These are phyloP conservation scores for Barnettozyma botsteinii DNA, from an alignment of 805 yeast species.

Conservation along the genomic window DNA sequence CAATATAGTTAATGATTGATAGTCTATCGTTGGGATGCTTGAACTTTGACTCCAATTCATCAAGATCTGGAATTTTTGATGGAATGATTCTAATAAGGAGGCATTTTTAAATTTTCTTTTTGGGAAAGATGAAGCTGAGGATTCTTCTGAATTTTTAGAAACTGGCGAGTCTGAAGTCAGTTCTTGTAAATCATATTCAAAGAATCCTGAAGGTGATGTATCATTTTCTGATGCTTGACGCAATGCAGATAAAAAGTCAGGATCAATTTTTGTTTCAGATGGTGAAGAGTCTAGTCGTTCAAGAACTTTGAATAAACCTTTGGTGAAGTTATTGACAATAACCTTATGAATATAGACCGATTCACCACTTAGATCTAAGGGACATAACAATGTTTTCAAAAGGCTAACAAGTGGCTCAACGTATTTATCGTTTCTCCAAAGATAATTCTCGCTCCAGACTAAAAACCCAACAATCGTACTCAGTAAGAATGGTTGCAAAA, in stretches of 20 bases:
- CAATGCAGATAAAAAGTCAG: constrained; percentile 13
- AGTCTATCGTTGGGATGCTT: constrained; percentile 16
- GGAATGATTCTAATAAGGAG: constrained; percentile 15
- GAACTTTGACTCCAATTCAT: constrained; percentile 23
- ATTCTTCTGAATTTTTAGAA: neutral
- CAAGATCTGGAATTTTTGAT: constrained; percentile 16
- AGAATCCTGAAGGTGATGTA: constrained; percentile 4
- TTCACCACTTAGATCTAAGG: constrained; percentile 40
- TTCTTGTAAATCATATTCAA: constrained; percentile 2
- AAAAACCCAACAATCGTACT: constrained; percentile 49
- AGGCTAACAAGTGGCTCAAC: constrained; percentile 33
- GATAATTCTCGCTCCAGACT: constrained; percentile 41
- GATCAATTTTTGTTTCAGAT: constrained; percentile 15
- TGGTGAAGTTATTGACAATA: constrained; percentile 26
- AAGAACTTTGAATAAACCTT: constrained; percentile 14
- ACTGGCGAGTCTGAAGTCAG: neutral
- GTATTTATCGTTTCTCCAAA: constrained; percentile 30
- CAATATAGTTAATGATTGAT: constrained; percentile 12
- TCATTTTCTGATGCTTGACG: constrained; percentile 9
- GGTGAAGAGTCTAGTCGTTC: constrained; percentile 3
- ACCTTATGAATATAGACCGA: constrained; percentile 39
- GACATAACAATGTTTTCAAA: constrained; percentile 36
- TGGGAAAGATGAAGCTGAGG: neutral
- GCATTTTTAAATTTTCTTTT: neutral
- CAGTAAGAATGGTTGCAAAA: constrained; percentile 72